Evolutionary conservation across 257 asterid genomes (phyloP).

Genomic region (Echium plantagineum): DNA sequence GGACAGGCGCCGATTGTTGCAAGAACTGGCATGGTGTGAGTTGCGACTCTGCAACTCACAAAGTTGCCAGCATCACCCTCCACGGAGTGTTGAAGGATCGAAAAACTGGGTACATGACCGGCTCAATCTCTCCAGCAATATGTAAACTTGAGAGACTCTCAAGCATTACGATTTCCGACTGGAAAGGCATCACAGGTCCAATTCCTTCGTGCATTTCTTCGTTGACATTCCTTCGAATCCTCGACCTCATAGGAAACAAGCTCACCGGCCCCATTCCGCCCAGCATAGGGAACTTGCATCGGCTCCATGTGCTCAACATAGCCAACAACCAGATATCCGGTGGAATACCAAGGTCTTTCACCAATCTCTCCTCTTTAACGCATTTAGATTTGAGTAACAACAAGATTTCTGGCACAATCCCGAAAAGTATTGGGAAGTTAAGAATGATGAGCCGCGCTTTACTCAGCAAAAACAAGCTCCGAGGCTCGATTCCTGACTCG

Average conservation of each 20-base stretch:
- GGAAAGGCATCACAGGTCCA: conserved; percentile 69
- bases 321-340: conserved; percentile 71
- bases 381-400: conserved; percentile 65
- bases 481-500: conserved; percentile 46
- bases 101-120: conserved; percentile 81
- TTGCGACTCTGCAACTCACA: conserved; percentile 55
- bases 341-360: conserved; percentile 44
- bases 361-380: conserved; percentile 49
- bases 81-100: conserved; percentile 84
- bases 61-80: conserved; percentile 72
- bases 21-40: conserved; percentile 78
- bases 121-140: conserved; percentile 54
- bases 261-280: conserved; percentile 58
- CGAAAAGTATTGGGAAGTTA: conserved; percentile 46
- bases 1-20: conserved; percentile 77
- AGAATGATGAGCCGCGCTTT: conserved; percentile 74
- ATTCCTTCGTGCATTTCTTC: conserved; percentile 55
- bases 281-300: conserved; percentile 50
- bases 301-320: conserved; percentile 68
- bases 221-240: conserved; percentile 43
- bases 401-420: conserved; percentile 48
- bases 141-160: conserved; percentile 59
- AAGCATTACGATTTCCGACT: conserved; percentile 65
- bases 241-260: conserved; percentile 66
- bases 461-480: conserved; percentile 46